Evolutionary conservation across 2,329 filamentous ascomycete species (phyloP).

Genomic region (Ceratocystis ficicola): DNA sequence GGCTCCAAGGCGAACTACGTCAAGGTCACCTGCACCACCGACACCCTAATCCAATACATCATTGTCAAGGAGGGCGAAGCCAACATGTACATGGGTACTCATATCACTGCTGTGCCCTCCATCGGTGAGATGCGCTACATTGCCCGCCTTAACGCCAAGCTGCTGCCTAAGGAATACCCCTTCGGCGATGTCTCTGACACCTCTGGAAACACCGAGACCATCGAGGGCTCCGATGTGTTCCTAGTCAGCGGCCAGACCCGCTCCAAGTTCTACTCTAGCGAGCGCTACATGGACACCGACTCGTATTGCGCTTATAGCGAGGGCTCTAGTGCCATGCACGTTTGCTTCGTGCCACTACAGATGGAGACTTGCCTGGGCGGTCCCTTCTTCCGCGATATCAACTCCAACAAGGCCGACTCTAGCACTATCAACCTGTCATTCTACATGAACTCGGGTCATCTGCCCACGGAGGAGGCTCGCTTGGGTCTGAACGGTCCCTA

Average conservation of each 20-base stretch:
- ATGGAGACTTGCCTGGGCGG: conserved; percentile 52
- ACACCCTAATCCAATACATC: conserved; percentile 52
- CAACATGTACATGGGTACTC: conserved; percentile 49
- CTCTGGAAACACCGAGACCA: conserved; percentile 35
- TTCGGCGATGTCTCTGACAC: conserved; percentile 46
- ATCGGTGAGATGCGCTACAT: conserved; percentile 54
- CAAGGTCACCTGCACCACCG: conserved; percentile 49
- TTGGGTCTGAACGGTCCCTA: conserved; percentile 56
- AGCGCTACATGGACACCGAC: conserved; percentile 57
- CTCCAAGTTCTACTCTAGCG: conserved; percentile 57
- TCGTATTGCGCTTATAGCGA: conserved; percentile 49
- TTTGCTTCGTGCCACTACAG: conserved; percentile 47
- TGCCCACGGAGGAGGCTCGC: conserved; percentile 48
- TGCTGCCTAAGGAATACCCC: conserved; percentile 41
- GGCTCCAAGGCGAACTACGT: conserved; percentile 35
- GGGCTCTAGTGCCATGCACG: conserved; percentile 37
- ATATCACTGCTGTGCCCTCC: conserved; percentile 45
- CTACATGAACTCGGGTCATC: conserved; percentile 57
- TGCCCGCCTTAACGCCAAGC: conserved; percentile 42
- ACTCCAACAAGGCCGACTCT: conserved; percentile 48
- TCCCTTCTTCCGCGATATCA: conserved; percentile 54
- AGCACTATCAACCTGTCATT: conserved; percentile 48
- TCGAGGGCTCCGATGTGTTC: conserved; percentile 50
- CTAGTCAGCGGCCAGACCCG: conserved; percentile 50
- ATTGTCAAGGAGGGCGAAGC: conserved; percentile 49